A percentile compares a stretch with the other conserved stretches of the same genome.
These are phyloP conservation scores for Phytophthora melonis DNA, from an alignment of 352 stramenopile genomes.

Conservation along the genomic window DNA sequence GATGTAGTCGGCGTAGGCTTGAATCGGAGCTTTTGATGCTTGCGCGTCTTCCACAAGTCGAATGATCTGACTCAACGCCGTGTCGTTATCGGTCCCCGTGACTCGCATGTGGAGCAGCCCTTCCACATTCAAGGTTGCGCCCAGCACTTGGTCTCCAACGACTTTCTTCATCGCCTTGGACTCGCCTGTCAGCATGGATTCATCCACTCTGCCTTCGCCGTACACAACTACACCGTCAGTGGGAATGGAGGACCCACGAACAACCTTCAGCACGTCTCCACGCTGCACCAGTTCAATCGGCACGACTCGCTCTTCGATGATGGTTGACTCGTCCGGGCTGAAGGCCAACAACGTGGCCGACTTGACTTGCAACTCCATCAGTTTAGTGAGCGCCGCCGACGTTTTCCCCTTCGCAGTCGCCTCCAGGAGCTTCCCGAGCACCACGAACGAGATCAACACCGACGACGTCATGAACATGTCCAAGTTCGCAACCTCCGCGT, in stretches of 20 bases:
- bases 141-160: slow-evolving; percentile 83
- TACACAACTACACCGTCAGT: slow-evolving; percentile 92
- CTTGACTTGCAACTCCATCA: slow-evolving; percentile 96
- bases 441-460: slow-evolving; percentile 97
- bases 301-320: slow-evolving; percentile 74
- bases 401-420: slow-evolving; percentile 93
- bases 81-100: slow-evolving; percentile 91
- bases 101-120: slow-evolving; percentile 93
- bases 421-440: slow-evolving; percentile 97
- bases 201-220: slow-evolving; percentile 92
- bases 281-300: slow-evolving; percentile 89
- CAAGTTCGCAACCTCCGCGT: slow-evolving; percentile 61
- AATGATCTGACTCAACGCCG: slow-evolving; percentile 96
- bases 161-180: slow-evolving; percentile 93
- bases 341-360: slow-evolving; percentile 91
- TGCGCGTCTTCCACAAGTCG: slow-evolving; percentile 98
- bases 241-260: slow-evolving; percentile 91
- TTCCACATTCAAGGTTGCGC: slow-evolving; percentile 91
- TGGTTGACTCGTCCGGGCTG: slow-evolving; percentile 47
- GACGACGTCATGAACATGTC: slow-evolving; percentile 98
- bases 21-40: slow-evolving; percentile 96
- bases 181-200: slow-evolving; percentile 96
- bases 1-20: slow-evolving; percentile 96
- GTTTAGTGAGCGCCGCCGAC: slow-evolving; percentile 92
- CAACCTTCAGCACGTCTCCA: slow-evolving; percentile 93